Conservation (phyloP, 2,329 filamentous ascomycete species). For the Exophiala dermatitidis region DNA sequence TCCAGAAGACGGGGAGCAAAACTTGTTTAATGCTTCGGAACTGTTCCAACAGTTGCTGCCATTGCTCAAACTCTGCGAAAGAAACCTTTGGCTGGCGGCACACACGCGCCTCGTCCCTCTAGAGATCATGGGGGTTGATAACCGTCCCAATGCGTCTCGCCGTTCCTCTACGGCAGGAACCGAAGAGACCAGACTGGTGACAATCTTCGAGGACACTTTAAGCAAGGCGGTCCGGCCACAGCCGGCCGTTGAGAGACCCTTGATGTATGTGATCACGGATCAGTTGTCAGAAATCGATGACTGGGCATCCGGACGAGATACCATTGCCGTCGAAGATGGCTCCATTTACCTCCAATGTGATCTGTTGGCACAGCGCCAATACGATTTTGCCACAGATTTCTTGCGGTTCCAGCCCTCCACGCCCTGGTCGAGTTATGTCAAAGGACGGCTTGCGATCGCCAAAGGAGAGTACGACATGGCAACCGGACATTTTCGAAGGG, state of each 20-base stretch:
- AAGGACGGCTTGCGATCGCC: constrained; percentile 69
- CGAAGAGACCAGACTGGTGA: constrained; percentile 29
- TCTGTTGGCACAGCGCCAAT: constrained; percentile 60
- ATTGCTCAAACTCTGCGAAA: constrained; percentile 65
- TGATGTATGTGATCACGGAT: constrained; percentile 39
- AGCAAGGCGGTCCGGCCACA: constrained; percentile 39
- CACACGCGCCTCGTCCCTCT: constrained; percentile 34
- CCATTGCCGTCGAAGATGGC: constrained; percentile 49
- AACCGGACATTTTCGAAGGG: constrained; percentile 69
- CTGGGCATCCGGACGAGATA: constrained; percentile 43
- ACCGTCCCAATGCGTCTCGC: constrained; percentile 27
- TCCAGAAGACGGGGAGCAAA: constrained; percentile 55
- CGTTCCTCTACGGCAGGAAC: constrained; percentile 26
- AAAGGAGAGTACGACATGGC: constrained; percentile 68
- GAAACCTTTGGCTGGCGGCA: constrained; percentile 57
- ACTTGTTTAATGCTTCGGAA: constrained; percentile 56
- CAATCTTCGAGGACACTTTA: constrained; percentile 40
- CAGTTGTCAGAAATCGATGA: constrained; percentile 40
- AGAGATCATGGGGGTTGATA: constrained; percentile 21
- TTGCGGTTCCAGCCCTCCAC: constrained; percentile 55
- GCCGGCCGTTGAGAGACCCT: constrained; percentile 34
- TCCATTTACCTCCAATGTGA: constrained; percentile 62
- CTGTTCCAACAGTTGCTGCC: constrained; percentile 59
- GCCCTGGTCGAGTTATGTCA: constrained; percentile 65
- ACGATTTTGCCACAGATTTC: constrained; percentile 59